Base-by-base conservation (phyloP, 495 filamentous ascomycete genomes). In the Geopyxis carbonaria region DNA sequence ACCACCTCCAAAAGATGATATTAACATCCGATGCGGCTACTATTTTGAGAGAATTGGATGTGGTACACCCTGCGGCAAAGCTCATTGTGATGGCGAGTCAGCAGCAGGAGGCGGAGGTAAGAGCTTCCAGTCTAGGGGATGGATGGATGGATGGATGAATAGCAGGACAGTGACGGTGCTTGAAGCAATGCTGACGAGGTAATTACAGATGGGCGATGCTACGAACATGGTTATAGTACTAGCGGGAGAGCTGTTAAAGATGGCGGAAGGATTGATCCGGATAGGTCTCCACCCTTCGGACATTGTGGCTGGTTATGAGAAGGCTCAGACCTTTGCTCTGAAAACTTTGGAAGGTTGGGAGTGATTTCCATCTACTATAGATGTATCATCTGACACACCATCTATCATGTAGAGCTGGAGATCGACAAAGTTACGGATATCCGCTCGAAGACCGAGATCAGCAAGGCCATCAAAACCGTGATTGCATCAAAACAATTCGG, bases 1-100 rank as follows among this genome's bases (percentile, higher is more conserved):
- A 95, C 64, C 91, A 99, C 65, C 69, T 99, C 43, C 85, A 93
- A 64, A 99, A 99, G 69, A 93, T 95, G 89, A 87, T 93, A 45
- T 70, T 99, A 43, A 99, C 91, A 43, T 93, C 84, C 31, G 91
- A 99, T 58, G 91, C 91, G 27, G 91, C 91, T 46, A 93, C 89
- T 19, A 99, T 99, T 47, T 68, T 99, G 39, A 78, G 84, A 53
- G 91, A 99, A 60, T 70, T 99, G 57, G 91, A 99, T 56, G 91
- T 99, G 31, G 87, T 99, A 22, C 91, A 99, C 62, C 91, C 91
- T 42, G 91, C 91, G 28, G 91, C 91, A 8, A 99, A 99, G 62
- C 66, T 99, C 36, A 64, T 95, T n/a, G 91, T 99, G 40, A 95
- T 99, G 91, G 85, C 91, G 28, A 85, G 79, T 63, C 91, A 99